Conservation (phyloP, 2,329 filamentous ascomycete species). For the Fusarium redolens region DNA sequence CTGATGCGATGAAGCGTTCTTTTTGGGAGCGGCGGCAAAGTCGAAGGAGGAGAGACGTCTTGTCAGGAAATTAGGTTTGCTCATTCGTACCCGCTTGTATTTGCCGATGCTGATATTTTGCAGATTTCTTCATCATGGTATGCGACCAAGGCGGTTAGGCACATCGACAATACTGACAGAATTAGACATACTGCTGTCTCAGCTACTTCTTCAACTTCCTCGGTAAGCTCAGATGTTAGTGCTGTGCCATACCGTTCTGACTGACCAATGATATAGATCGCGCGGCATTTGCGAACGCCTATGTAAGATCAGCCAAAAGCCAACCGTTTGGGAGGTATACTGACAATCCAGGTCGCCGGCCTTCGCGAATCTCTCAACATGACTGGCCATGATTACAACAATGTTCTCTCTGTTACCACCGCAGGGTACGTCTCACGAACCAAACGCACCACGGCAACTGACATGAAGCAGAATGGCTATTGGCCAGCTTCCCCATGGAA, state of each 20-base stretch:
- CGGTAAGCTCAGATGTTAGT: constrained; percentile 30
- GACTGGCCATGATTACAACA: constrained; percentile 53
- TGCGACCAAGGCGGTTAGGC: fast-evolving
- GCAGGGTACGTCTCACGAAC: constrained; percentile 40
- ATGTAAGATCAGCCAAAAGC: constrained; percentile 28
- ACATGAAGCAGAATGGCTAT: constrained; percentile 49
- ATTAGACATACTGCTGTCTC: constrained; percentile 49
- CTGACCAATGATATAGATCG: constrained; percentile 20
- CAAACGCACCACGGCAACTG: too few species aligned
- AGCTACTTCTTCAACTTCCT: constrained; percentile 55
- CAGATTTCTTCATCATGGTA: constrained; percentile 50
- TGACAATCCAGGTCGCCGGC: constrained; percentile 50
- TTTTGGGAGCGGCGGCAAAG: constrained; percentile 20
- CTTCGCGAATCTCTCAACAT: constrained; percentile 57
- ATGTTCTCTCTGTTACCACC: constrained; percentile 42
- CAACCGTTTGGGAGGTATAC: fast-evolving
- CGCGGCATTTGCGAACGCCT: constrained; percentile 54
- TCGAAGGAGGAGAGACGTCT: constrained; percentile 44
- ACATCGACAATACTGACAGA: background rate
- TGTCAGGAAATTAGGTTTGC: constrained; percentile 46
- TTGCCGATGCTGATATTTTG: background rate
- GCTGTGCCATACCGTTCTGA: fast-evolving
- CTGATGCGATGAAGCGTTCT: background rate
- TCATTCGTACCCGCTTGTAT: fast-evolving
- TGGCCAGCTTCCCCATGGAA: constrained; percentile 67